These are phyloP conservation scores for Gloeopeniophorella convolvens DNA, from an alignment of 768 basidiomycete genomes.

Conservation along the genomic window DNA sequence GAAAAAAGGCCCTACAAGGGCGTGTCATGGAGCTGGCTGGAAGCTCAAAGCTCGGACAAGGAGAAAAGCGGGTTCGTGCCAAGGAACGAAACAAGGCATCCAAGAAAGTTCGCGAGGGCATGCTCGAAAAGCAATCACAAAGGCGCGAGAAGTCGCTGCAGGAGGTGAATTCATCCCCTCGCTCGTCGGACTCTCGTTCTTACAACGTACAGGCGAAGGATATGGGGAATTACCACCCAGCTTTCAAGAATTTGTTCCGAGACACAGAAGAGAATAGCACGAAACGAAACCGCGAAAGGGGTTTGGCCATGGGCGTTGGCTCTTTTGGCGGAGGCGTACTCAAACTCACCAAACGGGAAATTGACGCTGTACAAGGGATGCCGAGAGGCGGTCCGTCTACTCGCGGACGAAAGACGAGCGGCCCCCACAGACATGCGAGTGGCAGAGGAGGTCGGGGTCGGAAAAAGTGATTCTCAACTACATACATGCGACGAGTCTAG, in stretches of 20 bases:
- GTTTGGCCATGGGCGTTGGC: slow-evolving; percentile 74
- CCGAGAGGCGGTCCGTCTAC: slow-evolving; percentile 7
- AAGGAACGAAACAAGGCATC: slow-evolving; percentile 65
- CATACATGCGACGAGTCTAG: too few relatives aligned
- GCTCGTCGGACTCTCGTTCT: slow-evolving; percentile 1
- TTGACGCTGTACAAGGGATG: slow-evolving; percentile 33
- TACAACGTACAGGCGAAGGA: slow-evolving; percentile 58
- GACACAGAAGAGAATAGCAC: slow-evolving; percentile 25
- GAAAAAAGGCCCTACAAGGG: slow-evolving; percentile 68
- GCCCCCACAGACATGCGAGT: slow-evolving; percentile 24
- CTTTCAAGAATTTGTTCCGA: slow-evolving; percentile 62
- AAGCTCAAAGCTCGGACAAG: slow-evolving; percentile 63
- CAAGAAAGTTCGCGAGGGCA: slow-evolving; percentile 66
- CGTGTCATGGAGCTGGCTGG: slow-evolving; percentile 71
- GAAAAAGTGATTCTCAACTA: too few relatives aligned
- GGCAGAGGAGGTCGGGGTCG: neutral
- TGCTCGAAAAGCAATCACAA: slow-evolving; percentile 55
- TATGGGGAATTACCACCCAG: slow-evolving; percentile 78
- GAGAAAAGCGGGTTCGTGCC: slow-evolving; percentile 53
- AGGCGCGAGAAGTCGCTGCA: slow-evolving; percentile 49
- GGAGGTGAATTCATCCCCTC: slow-evolving; percentile 44
- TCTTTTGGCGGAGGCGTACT: slow-evolving; percentile 66
- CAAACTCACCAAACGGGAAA: slow-evolving; percentile 56
- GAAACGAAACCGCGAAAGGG: slow-evolving; percentile 48
- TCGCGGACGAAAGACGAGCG: slow-evolving; percentile 25